phyloP scores from a whole-genome alignment of 2,329 filamentous ascomycete species.

The Colletotrichum sp. region DNA sequence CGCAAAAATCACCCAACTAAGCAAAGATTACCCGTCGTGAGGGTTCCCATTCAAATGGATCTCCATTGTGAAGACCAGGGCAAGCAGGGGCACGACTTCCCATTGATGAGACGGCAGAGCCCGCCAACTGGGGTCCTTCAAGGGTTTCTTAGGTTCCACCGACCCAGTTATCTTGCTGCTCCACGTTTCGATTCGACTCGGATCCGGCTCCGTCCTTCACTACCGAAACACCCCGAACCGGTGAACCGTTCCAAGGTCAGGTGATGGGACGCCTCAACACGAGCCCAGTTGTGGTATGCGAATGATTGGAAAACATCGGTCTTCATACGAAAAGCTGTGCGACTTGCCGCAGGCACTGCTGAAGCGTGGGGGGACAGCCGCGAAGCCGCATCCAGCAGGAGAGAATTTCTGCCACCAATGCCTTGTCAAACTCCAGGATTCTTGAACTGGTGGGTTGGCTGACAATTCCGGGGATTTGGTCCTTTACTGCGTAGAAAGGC shows the following conservation, averaged over 20 bases:
- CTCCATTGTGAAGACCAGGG: neutral
- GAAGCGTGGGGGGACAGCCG: neutral
- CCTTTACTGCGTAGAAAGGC: constrained; percentile 4
- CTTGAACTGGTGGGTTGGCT: neutral
- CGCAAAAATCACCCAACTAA: constrained; percentile 20
- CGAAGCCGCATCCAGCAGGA: neutral
- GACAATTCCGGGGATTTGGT: constrained; percentile 4
- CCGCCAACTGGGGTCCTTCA: constrained; percentile 17
- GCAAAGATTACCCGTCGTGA: constrained; percentile 17
- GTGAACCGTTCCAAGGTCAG: neutral
- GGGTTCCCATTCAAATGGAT: constrained; percentile 15
- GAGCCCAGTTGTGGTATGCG: neutral
- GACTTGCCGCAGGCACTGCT: neutral
- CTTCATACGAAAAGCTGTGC: constrained; percentile 3
- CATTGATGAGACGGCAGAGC: constrained; percentile 22
- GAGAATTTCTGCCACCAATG: constrained; percentile 4
- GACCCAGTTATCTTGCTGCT: constrained; percentile 7
- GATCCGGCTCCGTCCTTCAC: constrained; percentile 13
- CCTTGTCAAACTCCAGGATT: neutral
- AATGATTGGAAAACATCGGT: neutral
- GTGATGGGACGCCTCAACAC: neutral
- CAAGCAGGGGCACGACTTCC: neutral
- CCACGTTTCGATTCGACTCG: constrained; percentile 15
- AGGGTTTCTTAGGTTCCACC: neutral
- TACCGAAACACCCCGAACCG: constrained; percentile 13